Base-by-base conservation (phyloP, 805 yeast genomes). In the Barnettozyma californica region DNA sequence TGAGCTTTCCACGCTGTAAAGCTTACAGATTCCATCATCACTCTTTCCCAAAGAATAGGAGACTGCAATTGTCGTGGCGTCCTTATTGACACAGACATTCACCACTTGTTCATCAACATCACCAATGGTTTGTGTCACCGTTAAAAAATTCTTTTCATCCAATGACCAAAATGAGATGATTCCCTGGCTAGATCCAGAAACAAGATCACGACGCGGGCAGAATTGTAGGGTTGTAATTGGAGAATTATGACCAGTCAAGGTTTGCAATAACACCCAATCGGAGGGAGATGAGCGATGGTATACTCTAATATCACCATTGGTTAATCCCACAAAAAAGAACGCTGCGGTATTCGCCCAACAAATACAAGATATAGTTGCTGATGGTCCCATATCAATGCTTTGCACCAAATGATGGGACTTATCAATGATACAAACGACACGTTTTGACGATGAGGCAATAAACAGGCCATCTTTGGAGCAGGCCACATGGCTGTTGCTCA, bases 121-220 rank as follows among this genome's bases (percentile, higher is more conserved):
- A 33, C 74, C 62, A 16, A 75, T 56, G 0, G 74, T 71, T 35
- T 62, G 58, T n/a, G 58, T 50, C 44, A 69, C 67, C 45, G 69
- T 61, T 62, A 78, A 62, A 13, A 40, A 26, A n/a, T 16, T 40
- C 19, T 26, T 16, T 16, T 25, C 21, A 20, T 69, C 49, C 10
- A 74, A 58, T 40, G 68, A 66, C 83, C 83, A 80, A 13, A 78
- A 40, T 16, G 80, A 70, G 8, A 77, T 71, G 18, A 75, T 69
- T 18, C 85, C 84, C 50, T 80, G 85, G 47, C 72, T 73, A 16
- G 83, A 69, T 0, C 86, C 88, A 2, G 73, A 74, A 3, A 75
- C 74, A 11, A 83, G 49, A 53, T 62, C 75, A 23, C 64, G 54
- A 42, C 69, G 56, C 3, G 84, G 83, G 55, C 80, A 84, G 44